Conservation (phyloP, 352 stramenopile genomes). For the Phytophthora kernoviae region DNA sequence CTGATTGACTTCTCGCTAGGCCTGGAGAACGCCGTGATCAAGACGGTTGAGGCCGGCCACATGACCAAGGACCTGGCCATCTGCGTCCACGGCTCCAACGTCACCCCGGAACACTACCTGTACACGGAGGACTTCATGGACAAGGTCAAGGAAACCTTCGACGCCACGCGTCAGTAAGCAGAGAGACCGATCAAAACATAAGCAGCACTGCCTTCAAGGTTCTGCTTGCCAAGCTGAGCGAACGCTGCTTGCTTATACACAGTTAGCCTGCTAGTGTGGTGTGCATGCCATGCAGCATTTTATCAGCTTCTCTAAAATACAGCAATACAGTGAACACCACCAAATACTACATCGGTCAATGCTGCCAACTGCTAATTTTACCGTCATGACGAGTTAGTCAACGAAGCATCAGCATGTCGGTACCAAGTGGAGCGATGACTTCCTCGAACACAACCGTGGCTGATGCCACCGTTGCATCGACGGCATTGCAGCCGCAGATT, state of each 20-base stretch:
- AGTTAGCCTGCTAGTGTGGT: conserved; percentile 24
- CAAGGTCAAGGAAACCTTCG: conserved; percentile 83
- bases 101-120: conserved; percentile 56
- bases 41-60: conserved; percentile 75
- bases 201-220: neutral
- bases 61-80: conserved; percentile 89
- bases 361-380: conserved; percentile 18
- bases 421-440: neutral
- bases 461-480: neutral
- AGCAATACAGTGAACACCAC: conserved; percentile 17
- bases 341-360: neutral
- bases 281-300: conserved; percentile 12
- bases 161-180: conserved; percentile 54
- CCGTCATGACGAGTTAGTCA: neutral
- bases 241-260: conserved; percentile 29
- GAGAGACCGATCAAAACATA: neutral
- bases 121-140: conserved; percentile 86
- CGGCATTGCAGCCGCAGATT: conserved; percentile 13
- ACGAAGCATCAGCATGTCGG: neutral
- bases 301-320: conserved; percentile 35
- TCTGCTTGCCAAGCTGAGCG: conserved; percentile 31
- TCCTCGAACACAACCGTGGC: neutral
- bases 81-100: conserved; percentile 67
- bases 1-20: conserved; percentile 62
- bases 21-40: conserved; percentile 72